phyloP scores from a whole-genome alignment of 2,329 filamentous ascomycete genomes.

The Atkinsonella texensis region DNA sequence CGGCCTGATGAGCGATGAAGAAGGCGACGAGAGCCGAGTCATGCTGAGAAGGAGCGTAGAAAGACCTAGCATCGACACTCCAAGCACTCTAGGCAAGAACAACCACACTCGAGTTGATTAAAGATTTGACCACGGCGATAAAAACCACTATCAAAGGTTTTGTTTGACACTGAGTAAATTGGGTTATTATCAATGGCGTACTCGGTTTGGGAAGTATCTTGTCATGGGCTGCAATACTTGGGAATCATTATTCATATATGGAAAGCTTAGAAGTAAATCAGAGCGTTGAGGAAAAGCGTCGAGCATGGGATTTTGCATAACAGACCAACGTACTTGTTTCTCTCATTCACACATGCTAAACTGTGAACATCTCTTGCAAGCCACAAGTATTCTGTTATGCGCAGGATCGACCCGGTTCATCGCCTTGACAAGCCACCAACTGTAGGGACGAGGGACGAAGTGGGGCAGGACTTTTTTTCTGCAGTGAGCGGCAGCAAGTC shows the following conservation, averaged over 20 bases:
- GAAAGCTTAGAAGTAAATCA: not conserved
- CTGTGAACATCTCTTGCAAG: no score
- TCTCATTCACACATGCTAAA: no score
- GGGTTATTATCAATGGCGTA: not conserved
- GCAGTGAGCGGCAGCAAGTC: not conserved
- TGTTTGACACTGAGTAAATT: not conserved
- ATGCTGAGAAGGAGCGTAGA: conserved; percentile 22
- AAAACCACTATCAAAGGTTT: not conserved
- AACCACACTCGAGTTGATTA: conserved; percentile 16
- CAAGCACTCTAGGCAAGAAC: conserved; percentile 24
- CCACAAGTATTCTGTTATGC: no score
- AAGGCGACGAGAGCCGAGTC: conserved; percentile 44
- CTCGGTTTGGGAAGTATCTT: not conserved
- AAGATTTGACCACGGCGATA: not conserved
- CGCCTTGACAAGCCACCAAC: not conserved
- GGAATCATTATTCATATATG: not conserved
- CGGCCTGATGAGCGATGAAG: conserved; percentile 79
- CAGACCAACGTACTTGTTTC: not conserved
- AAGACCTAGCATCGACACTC: conserved; percentile 30
- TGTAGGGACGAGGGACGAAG: not conserved
- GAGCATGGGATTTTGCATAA: not conserved
- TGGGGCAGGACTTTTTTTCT: not conserved
- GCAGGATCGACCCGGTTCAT: no score
- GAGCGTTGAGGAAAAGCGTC: not conserved
- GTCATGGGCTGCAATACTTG: not conserved